These are phyloP conservation scores for Colletotrichum lupini DNA, from an alignment of 2,329 filamentous ascomycete species.

Conservation along the genomic window DNA sequence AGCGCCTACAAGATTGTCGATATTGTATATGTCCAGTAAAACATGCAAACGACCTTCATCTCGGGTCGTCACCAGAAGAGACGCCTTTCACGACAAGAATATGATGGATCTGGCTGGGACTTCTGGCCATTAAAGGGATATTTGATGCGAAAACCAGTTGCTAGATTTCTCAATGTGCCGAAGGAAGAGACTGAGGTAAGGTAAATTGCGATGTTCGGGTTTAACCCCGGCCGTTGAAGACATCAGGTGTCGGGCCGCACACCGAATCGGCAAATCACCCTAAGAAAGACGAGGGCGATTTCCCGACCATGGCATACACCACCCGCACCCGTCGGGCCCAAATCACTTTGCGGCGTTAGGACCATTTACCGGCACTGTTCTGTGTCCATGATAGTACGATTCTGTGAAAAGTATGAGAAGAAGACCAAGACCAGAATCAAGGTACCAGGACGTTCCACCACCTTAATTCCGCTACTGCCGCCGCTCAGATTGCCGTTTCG, in stretches of 20 bases:
- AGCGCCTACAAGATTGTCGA: no score
- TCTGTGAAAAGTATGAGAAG: background rate
- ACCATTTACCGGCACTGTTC: background rate
- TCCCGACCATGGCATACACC: background rate
- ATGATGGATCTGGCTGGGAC: no score
- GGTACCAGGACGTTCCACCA: background rate
- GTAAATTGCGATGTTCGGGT: no score
- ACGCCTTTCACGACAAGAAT: no score
- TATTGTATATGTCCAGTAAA: no score
- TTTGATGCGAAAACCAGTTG: no score
- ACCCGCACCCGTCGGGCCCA: no score
- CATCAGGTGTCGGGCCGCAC: background rate
- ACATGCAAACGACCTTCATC: no score
- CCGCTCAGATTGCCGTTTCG: background rate
- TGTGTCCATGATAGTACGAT: background rate
- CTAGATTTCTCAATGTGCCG: background rate
- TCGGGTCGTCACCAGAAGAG: no score
- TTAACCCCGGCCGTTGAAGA: background rate
- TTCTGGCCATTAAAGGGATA: no score
- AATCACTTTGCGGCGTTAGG: no score
- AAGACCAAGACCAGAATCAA: background rate
- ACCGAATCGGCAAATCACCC: background rate
- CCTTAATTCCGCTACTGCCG: constrained; percentile 7
- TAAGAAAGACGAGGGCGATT: background rate
- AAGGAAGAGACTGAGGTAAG: background rate